Base-by-base conservation (phyloP, 164 flowering plant genomes). In the Buxus sempervirens region DNA sequence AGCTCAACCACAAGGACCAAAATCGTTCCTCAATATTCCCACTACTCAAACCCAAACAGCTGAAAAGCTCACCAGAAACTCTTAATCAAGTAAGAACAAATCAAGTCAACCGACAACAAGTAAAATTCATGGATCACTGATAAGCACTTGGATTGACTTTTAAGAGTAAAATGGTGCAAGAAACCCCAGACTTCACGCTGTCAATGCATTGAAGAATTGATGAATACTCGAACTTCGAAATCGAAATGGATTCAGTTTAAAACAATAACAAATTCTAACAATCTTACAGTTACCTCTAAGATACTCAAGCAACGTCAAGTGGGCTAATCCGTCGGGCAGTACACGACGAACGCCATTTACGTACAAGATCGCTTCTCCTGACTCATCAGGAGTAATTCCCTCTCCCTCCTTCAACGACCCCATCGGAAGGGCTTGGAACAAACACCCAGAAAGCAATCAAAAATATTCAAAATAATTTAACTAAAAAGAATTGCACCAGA, bases 311-410 rank as follows among this genome's bases (percentile, higher is more conserved):
- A 95, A 90, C 38, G 98, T 92, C 57, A 89, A 49, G 70, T 95
- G 97, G 62, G 98, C 97, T 68, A 95, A 78, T 4, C 98, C 98
- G 80, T 92, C 90, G 19, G 90, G 84, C 76, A 95, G 75, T 3
- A 89, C 82, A 60, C 76, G 81, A 36, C 96, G 90, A 53, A 83
- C 85, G 12, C 98, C 97, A 74, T 95, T 95, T 56, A 95, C 86
- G 61, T 88, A 95, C 49, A 95, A 18, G 28, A 95, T 81, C 6
- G 89, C 77, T 67, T 92, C 97, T 23, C 64, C 65, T 3, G 79
- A 66, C 19, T 70, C 83, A 21, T 73, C 83, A n/a, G 54, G 28
- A 14, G 54, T 60, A 42, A 83, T 53, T 41, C 83, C 85, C 8
- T 76, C 87, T 20, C 83, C 86, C 13, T 57, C 75, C 78, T 84